Conservation (phyloP, 73 alveolate species). For the Effrenium voratum region DNA sequence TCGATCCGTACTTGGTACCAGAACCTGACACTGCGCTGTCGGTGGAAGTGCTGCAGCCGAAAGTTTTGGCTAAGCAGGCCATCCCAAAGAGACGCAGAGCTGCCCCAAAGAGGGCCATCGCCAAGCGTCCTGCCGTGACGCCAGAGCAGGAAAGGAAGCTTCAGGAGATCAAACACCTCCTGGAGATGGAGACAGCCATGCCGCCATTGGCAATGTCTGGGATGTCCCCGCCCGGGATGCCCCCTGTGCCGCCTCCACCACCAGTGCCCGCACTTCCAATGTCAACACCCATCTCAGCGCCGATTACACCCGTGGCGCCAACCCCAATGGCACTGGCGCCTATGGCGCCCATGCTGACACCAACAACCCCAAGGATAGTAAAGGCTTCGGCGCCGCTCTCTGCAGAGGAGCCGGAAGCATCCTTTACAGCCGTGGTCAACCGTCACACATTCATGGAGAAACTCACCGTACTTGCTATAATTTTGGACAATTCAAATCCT, state of each 20-base stretch:
- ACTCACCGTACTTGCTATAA: too few species aligned
- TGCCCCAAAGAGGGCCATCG: conserved; percentile 65
- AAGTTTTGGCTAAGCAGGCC: conserved; percentile 7
- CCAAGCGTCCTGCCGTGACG: conserved; percentile 35
- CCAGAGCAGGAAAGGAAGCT: conserved; percentile 51
- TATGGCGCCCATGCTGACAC: conserved; percentile 37
- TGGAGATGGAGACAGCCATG: conserved; percentile 27
- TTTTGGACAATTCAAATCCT: neutral
- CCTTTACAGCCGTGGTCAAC: neutral
- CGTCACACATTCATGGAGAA: too few species aligned
- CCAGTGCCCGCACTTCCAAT: neutral
- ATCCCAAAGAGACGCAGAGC: conserved; percentile 50
- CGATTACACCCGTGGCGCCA: neutral
- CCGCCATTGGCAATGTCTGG: neutral
- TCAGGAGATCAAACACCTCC: conserved; percentile 71
- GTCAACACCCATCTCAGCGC: neutral
- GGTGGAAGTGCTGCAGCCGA: conserved; percentile 79
- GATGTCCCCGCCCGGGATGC: neutral
- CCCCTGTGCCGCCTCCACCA: neutral
- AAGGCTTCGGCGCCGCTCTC: conserved; percentile 14
- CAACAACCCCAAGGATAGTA: neutral
- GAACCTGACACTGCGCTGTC: conserved; percentile 31
- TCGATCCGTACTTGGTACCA: conserved; percentile 66
- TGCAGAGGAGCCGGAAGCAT: neutral
- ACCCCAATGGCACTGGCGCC: neutral